These are phyloP conservation scores for Mycena indigotica DNA, from an alignment of 768 basidiomycete species.

Conservation along the genomic window DNA sequence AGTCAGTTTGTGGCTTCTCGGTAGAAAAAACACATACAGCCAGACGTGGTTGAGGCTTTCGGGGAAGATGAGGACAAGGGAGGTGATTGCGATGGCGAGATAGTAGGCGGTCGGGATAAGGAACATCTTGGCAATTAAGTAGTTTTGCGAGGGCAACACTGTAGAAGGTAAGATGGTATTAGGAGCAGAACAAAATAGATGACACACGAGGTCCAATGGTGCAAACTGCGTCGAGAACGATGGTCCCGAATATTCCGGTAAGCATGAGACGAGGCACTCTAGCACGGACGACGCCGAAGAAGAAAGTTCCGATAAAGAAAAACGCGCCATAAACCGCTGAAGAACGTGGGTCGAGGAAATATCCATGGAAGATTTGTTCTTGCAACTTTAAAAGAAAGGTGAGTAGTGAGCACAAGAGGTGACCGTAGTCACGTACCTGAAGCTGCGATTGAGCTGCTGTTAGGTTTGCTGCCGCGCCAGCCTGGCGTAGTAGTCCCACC, in stretches of 20 bases:
- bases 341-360: conserved; percentile 45
- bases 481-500: conserved; percentile 20
- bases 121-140: conserved; percentile 43
- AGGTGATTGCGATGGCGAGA: conserved; percentile 41
- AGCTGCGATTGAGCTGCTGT: background rate
- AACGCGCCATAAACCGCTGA: conserved; percentile 49
- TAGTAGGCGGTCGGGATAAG: conserved; percentile 44
- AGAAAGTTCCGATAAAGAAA: conserved; percentile 46
- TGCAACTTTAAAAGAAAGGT: conserved; percentile 34
- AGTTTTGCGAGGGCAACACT: conserved; percentile 44
- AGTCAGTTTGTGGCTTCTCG: background rate
- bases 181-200: background rate
- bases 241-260: conserved; percentile 45
- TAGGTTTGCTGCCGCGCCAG: conserved; percentile 39
- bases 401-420: background rate
- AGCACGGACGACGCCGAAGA: conserved; percentile 40
- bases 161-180: background rate
- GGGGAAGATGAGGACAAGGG: conserved; percentile 44
- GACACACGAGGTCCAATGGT: conserved; percentile 13
- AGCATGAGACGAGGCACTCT: conserved; percentile 42
- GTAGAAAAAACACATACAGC: conserved; percentile 26
- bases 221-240: conserved; percentile 44
- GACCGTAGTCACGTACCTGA: conserved; percentile 1
- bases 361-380: conserved; percentile 38
- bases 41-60: conserved; percentile 47